phyloP scores from a whole-genome alignment of 75 land plant species.

The Larix kaempferi region DNA sequence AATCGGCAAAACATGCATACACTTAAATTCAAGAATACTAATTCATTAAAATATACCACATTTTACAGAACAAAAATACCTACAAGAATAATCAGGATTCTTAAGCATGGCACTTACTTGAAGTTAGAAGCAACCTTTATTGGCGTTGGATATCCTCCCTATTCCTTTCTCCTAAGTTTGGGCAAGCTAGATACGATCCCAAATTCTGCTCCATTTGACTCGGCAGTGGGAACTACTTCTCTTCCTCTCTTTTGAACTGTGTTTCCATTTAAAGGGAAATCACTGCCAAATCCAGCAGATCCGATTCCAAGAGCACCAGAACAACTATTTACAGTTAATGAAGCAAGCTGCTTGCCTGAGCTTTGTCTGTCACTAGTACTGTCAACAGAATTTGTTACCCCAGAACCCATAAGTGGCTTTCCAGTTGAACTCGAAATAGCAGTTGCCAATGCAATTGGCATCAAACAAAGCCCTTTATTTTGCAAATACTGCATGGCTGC shows the following conservation, averaged over 20 bases:
- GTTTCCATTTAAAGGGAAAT: background rate
- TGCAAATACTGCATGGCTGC: conserved; percentile 78
- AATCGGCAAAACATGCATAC: background rate
- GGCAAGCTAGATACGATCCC: background rate
- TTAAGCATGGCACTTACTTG: background rate
- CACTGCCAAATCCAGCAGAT: conserved; percentile 2
- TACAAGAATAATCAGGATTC: background rate
- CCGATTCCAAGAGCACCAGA: background rate
- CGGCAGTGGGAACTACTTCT: background rate
- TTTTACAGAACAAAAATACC: background rate
- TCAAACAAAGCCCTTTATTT: conserved; percentile 79
- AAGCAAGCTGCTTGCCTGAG: background rate
- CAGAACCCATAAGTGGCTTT: background rate
- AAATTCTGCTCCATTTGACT: background rate
- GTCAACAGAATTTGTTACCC: background rate
- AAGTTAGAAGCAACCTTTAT: background rate
- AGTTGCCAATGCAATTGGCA: conserved; percentile 74
- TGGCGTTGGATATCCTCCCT: background rate
- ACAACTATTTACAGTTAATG: background rate
- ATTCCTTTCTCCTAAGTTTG: background rate
- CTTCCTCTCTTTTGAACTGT: background rate
- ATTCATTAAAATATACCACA: background rate
- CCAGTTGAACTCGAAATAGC: conserved; percentile 31
- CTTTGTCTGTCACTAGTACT: background rate
- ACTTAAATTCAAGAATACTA: background rate